Percentiles rank a stretch among this genome's conserved stretches.
phyloP scores from a whole-genome alignment of 192 early-diverging fungal species.

The Chytriomyces sp. region DNA sequence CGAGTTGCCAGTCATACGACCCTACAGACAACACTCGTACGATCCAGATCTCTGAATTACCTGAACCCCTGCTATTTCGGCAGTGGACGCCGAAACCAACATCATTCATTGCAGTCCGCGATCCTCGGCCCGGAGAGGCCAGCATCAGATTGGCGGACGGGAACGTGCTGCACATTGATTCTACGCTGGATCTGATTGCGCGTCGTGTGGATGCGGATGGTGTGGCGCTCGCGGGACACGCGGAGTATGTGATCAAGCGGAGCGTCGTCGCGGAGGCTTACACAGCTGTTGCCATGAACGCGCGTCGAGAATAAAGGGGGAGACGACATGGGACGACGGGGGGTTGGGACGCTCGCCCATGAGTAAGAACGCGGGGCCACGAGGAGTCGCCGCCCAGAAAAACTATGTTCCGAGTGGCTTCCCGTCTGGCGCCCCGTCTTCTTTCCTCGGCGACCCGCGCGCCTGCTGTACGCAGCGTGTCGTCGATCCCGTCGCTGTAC shows the following conservation, averaged over 20 bases:
- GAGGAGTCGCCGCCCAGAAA: too few relatives aligned
- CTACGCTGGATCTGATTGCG: not conserved
- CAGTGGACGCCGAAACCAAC: slow-evolving; percentile 10
- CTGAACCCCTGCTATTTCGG: not conserved
- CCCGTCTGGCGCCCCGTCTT: too few relatives aligned
- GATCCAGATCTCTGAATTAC: not conserved
- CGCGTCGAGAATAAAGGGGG: too few relatives aligned
- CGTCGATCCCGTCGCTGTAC: slow-evolving; percentile 64
- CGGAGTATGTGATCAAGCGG: slow-evolving; percentile 1
- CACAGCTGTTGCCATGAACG: too few relatives aligned
- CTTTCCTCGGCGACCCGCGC: slow-evolving; percentile 9
- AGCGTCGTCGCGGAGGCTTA: not conserved
- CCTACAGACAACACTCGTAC: not conserved
- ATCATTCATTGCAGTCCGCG: slow-evolving; percentile 2
- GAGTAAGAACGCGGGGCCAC: too few relatives aligned
- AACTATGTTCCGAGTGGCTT: too few relatives aligned
- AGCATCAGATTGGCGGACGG: not conserved
- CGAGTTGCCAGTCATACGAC: slow-evolving; percentile 3
- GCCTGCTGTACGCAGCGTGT: slow-evolving; percentile 5
- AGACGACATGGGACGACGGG: too few relatives aligned
- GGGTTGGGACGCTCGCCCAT: too few relatives aligned
- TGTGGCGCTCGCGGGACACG: not conserved
- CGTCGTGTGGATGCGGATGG: not conserved
- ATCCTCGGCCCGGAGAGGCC: not conserved
- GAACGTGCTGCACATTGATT: not conserved